Conservation (phyloP, 2,329 filamentous ascomycete genomes). For the Trichophyton rubrum region DNA sequence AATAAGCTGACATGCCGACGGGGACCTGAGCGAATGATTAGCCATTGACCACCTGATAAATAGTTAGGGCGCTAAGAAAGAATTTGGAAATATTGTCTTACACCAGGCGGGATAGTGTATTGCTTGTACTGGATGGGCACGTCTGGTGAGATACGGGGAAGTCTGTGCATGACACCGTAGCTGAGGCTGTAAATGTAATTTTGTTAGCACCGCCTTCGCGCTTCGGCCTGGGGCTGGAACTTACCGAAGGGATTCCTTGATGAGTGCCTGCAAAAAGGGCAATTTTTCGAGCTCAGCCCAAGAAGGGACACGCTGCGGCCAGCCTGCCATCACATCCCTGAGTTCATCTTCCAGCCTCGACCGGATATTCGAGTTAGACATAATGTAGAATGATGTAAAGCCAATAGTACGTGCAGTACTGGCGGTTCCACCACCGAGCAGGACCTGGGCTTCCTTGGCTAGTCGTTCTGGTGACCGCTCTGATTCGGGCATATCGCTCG, state of each 20-base stretch:
- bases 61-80: neutral
- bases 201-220: neutral
- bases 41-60: no score
- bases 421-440: constrained; percentile 24
- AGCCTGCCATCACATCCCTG: constrained; percentile 15
- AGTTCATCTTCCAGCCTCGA: constrained; percentile 12
- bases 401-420: constrained; percentile 20
- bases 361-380: constrained; percentile 6
- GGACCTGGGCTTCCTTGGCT: constrained; percentile 20
- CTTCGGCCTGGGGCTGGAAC: neutral
- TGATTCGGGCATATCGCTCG: constrained; percentile 12
- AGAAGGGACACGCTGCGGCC: constrained; percentile 16
- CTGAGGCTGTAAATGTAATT: neutral
- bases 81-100: constrained; percentile 7
- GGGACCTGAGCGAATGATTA: constrained; percentile 9
- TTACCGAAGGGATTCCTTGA: constrained; percentile 21
- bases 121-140: constrained; percentile 12
- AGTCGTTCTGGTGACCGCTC: constrained; percentile 22
- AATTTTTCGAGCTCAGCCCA: neutral
- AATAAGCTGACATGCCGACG: constrained; percentile 16
- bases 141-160: constrained; percentile 15
- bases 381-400: constrained; percentile 14
- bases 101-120: constrained; percentile 16
- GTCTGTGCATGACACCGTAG: constrained; percentile 6
- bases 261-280: constrained; percentile 18